Evolutionary conservation across 768 basidiomycete species (phyloP).

Genomic region (Xerocomellus chrysenteron): DNA sequence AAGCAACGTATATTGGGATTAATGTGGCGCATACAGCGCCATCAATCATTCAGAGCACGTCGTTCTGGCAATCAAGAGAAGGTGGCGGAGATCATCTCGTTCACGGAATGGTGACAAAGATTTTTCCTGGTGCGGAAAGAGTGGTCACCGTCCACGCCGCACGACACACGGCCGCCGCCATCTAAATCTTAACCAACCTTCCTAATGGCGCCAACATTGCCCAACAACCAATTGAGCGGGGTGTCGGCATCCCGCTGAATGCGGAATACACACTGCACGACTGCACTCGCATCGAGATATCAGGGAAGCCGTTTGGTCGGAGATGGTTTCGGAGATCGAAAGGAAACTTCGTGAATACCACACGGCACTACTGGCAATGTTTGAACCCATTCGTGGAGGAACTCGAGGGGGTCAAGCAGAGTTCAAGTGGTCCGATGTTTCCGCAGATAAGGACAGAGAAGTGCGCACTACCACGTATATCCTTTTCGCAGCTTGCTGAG

Average conservation of each 20-base stretch:
- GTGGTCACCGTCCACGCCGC: slow-evolving; percentile 3
- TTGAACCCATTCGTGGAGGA: slow-evolving; percentile 84
- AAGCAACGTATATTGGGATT: not conserved
- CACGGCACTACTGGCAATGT: slow-evolving; percentile 41
- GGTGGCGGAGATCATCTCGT: slow-evolving; percentile 2
- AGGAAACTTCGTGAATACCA: not conserved
- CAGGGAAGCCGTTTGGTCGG: slow-evolving; percentile 15
- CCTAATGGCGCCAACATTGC: not conserved
- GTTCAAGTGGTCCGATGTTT: slow-evolving; percentile 89
- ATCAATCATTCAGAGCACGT: not conserved
- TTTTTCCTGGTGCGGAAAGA: not conserved
- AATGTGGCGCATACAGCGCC: not conserved
- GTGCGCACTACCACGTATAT: slow-evolving; percentile 38
- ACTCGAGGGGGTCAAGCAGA: slow-evolving; percentile 89
- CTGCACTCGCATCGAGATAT: slow-evolving; percentile 14
- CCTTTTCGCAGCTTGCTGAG: not conserved
- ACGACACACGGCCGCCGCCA: slow-evolving; percentile 1
- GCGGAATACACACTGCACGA: slow-evolving; percentile 19
- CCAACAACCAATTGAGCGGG: not conserved
- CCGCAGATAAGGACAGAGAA: slow-evolving; percentile 92
- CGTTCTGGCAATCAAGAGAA: not conserved
- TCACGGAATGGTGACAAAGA: slow-evolving; percentile 2
- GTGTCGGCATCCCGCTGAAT: slow-evolving; percentile 21
- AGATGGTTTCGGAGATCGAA: slow-evolving; percentile 20
- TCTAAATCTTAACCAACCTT: slow-evolving; percentile 5